Base-by-base conservation (phyloP, 257 asterid species). In the Ballota nigra region DNA sequence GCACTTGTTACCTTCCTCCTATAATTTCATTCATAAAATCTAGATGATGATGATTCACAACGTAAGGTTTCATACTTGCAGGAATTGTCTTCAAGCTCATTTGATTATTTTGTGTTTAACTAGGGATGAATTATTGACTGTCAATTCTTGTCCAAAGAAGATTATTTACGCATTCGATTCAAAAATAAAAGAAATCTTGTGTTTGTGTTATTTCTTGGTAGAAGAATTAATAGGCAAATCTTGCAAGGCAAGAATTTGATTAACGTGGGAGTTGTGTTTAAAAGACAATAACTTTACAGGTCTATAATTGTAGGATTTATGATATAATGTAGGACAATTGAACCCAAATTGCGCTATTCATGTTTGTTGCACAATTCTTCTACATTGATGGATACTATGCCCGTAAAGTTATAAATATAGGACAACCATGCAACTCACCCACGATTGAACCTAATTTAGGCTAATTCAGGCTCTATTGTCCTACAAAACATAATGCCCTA, bases 1-100 rank as follows among this genome's bases (percentile, higher is more conserved):
- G 98, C 98, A 73, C 83, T 94, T 33, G 77, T 78, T 69, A 84
- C 97, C 51, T 82, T 91, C 73, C 89, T 89, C 66, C 85, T 91
- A 34, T 88, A 76, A 74, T 57, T 62, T 76, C 47, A 47, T 51
- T 63, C 28, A 40, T 24, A 13, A 45, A 34, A 12, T 20, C 18
- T 5, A 36, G 36, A 45, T 11, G 56, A 53, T 7, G 26, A 20
- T 36, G 59, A 62, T 41, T 61, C 75, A 45, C 4, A 26, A 63
- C 26, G 16, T 12, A 63, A 60, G 19, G 41, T 33, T 55, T 20
- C 33, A 1, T 38, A 38, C 51, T 43, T 66, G 65, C 72, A 41
- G 60, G 78, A 80, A 70, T 76, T 69, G 82, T 67, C 74, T 77
- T 67, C 78, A 69, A 75, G 83, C 57, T 71, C 83, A 63, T 77